Base-by-base conservation (phyloP, 2,329 filamentous ascomycete species). In the Trichoderma guizhouense region DNA sequence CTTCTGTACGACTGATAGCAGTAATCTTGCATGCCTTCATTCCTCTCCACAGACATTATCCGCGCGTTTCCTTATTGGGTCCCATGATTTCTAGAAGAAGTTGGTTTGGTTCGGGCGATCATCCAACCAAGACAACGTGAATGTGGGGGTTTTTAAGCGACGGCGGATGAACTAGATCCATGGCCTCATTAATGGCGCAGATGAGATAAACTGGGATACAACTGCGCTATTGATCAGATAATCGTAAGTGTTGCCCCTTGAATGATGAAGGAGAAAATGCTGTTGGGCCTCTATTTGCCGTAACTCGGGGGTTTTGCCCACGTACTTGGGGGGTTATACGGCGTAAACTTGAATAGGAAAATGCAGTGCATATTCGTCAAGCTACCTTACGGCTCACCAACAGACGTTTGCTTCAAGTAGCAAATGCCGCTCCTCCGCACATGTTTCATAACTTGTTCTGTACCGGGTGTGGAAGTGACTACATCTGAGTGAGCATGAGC, bases 111-210 rank as follows among this genome's bases (percentile, higher is more conserved):
- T 53, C 36, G 11, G 36, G 15, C 36, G 14, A 62, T 62, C 39
- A 24, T 67, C 47, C 47, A 53, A 7, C 26, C n/a, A 43, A 30
- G 28, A 21, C 5, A 61, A 34, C 34, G 18, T 58, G 53, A 26
- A 7, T 60, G 65, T 21, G 55, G 55, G 39, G 18, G n/a, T 61
- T 53, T 53, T n/a, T 36, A 53, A 53, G 30, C 39, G 39, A 61
- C 26, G 66, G 39, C 8, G 30, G 28, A n/a, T 24, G 3, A 9
- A 32, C 57, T 36, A 67, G 43, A 43, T 3, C 12, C n/a, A 51
- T 36, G 39, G 57, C 39, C 57, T 62, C 55, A 47, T 62, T 51
- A 62, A 69, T 69, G 39, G 66, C 57, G 57, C 66, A 36, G 57
- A 62, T 51, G 55, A 51, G 57, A 51, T 34, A 26, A 62, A n/a